A percentile compares a stretch with the other conserved stretches of the same genome.
Evolutionary conservation across 306 rosid species (phyloP).

Genomic region (Pyrus bretschneideri): DNA sequence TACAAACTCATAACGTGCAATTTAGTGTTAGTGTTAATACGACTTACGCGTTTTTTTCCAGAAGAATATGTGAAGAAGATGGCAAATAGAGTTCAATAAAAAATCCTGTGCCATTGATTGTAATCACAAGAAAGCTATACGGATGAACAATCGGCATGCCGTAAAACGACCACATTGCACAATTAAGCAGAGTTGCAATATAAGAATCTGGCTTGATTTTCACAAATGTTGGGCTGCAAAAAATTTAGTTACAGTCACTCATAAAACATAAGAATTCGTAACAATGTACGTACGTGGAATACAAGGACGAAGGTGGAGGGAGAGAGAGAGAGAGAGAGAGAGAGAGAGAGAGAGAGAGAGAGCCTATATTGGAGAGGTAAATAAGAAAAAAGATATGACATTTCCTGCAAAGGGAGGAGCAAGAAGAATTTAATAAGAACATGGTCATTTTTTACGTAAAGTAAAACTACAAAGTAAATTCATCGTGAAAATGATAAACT

Average conservation of each 20-base stretch:
- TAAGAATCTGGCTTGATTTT: slow-evolving; percentile 59
- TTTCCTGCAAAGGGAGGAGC: slow-evolving; percentile 34
- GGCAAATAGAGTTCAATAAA: slow-evolving; percentile 43
- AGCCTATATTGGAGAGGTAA: slow-evolving; percentile 53
- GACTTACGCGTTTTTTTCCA: slow-evolving; percentile 34
- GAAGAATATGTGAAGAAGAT: slow-evolving; percentile 34
- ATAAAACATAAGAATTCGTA: neutral
- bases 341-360: no score
- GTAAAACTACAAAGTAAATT: no score
- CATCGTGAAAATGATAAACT: neutral
- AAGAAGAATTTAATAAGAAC: neutral
- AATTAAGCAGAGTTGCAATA: slow-evolving; percentile 45
- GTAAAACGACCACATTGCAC: slow-evolving; percentile 55
- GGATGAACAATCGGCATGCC: slow-evolving; percentile 58
- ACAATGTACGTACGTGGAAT: no score
- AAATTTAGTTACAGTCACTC: neutral
- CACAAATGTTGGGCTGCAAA: slow-evolving; percentile 45
- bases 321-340: no score
- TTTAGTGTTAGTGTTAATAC: no score
- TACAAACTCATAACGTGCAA: no score
- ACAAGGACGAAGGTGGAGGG: neutral
- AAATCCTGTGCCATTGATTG: slow-evolving; percentile 45
- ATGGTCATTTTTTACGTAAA: no score
- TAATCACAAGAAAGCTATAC: slow-evolving; percentile 34
- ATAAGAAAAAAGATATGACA: slow-evolving; percentile 43